Base-by-base conservation (phyloP, 2,329 filamentous ascomycete genomes). In the Verticillium alfalfae region DNA sequence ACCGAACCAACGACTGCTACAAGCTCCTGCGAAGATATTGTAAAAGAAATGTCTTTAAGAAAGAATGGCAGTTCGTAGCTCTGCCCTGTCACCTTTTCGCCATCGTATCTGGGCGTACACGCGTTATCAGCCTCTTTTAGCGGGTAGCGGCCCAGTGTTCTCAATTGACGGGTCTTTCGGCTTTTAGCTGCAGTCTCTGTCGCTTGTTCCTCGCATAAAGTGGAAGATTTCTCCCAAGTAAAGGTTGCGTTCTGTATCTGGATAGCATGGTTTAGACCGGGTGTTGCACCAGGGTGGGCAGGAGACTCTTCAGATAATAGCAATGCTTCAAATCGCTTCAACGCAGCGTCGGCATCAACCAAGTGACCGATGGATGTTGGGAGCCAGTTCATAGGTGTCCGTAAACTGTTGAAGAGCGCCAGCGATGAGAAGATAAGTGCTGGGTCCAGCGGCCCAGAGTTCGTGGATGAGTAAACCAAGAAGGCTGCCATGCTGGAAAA, bases 401-500 rank as follows among this genome's bases (percentile, higher is more conserved):
- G 88, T 49, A 99, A 82, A 5, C 90, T 88, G 73, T 98, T 98
- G 83, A 98, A 99, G 7, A 98, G 78, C 0, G 94, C 94, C 13
- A 98, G 81, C 0, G 94, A 98, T 0, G 94, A 97, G 78, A 99
- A 98, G 39, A 98, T 84, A 26, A 88, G 81, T 0, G 93, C 92
- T 0, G 95, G 88, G 1, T 85, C 80, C n/a, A 98, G 82, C 34
- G 74, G 82, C 34, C 74, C 73, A 67, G 93, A 88, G 62, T 89
- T 80, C 1, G 87, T 83, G 45, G 88, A 75, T 1, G 86, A 88
- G 68, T 86, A 90, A 0, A 92, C 94, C 74, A 98, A 93, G 74
- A 98, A 98, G 0, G 94, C 87, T 45, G 98, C 75, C 92, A 98
- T 97, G 1, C 93, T 96, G 0, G 94, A 93, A 68, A 98, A 97